Evolutionary conservation across 768 basidiomycete species (phyloP).

Genomic region (Leucocoprinus leucothites): DNA sequence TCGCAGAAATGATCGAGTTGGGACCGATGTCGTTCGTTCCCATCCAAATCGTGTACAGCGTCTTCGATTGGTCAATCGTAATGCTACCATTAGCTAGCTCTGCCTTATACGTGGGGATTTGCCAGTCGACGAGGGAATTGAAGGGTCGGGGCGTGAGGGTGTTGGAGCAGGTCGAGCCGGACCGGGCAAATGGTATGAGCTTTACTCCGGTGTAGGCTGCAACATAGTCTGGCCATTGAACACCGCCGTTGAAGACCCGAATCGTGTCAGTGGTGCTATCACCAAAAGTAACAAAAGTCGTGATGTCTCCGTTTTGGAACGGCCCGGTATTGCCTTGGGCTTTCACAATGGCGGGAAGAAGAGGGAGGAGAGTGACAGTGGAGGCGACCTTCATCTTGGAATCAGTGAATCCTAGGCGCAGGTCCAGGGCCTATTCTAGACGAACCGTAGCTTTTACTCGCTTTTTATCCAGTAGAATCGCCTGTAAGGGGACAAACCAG

Average conservation of each 20-base stretch:
- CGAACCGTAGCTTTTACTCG: too few relatives aligned
- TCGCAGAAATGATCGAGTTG: conserved; percentile 46
- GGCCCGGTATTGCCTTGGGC: background rate
- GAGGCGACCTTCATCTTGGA: background rate
- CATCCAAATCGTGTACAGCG: conserved; percentile 66
- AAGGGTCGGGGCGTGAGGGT: conserved; percentile 53
- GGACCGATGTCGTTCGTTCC: conserved; percentile 65
- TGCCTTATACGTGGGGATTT: conserved; percentile 50
- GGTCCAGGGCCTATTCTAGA: too few relatives aligned
- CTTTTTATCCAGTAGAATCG: too few relatives aligned
- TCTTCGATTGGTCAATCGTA: conserved; percentile 38
- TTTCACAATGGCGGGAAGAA: background rate
- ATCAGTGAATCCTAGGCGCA: too few relatives aligned
- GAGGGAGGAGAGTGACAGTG: background rate
- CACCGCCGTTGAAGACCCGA: conserved; percentile 35
- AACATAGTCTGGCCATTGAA: conserved; percentile 60
- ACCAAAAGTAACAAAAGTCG: conserved; percentile 64
- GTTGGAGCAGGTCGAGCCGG: conserved; percentile 68
- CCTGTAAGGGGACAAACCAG: too few relatives aligned
- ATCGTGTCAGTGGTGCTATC: conserved; percentile 61
- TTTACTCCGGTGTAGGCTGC: conserved; percentile 50
- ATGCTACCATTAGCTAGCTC: conserved; percentile 40
- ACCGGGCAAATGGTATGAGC: conserved; percentile 55
- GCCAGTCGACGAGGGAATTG: conserved; percentile 54
- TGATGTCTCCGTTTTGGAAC: conserved; percentile 36